Base-by-base conservation (phyloP, 768 basidiomycete species). In the Galerina sulciceps region DNA sequence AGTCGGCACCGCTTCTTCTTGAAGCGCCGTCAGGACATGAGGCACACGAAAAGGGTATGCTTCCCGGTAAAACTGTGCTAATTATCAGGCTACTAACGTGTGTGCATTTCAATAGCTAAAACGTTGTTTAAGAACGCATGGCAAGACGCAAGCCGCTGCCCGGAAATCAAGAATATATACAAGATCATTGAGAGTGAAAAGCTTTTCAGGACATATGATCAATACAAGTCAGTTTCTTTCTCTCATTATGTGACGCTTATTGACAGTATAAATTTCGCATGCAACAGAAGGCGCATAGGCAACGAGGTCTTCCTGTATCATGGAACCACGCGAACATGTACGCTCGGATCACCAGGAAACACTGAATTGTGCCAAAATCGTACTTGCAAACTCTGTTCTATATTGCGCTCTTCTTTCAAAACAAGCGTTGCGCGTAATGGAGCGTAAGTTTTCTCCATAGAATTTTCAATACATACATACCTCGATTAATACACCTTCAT, bases 321-420 rank as follows among this genome's bases (percentile, higher is more conserved):
- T 43, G 73, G 73, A 23, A 74, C 73, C 1, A 60, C 58, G 23
- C 45, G 69, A 43, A 58, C 45, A 45, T 74, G 73, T 45, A 65
- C 57, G 8, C 62, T 74, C 1, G 73, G 73, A 3, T 55, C 58
- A 4, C 42, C 35, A 35, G 65, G 63, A 1, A 67, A 68, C 26
- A 67, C 65, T 3, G 53, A 59, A 22, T 49, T 70, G n/a, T 74
- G 73, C 58, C 67, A 60, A 15, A 55, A 40, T n/a, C n/a, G n/a
- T 5, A 43, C 51, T 4, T 74, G 73, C 48, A 17, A 67, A 3
- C 53, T 69, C 6, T 74, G 73, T 45, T 65, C 49, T 17, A 73
- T 74, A 26, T 55, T 74, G 18, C 69, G 61, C 43, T 71, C 72
- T 0, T 74, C 73, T 17, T 75, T 75, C 70, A 70, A 72, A 55